phyloP scores from a whole-genome alignment of 2,329 filamentous ascomycete species.

The Trichoderma cornu-damae region DNA sequence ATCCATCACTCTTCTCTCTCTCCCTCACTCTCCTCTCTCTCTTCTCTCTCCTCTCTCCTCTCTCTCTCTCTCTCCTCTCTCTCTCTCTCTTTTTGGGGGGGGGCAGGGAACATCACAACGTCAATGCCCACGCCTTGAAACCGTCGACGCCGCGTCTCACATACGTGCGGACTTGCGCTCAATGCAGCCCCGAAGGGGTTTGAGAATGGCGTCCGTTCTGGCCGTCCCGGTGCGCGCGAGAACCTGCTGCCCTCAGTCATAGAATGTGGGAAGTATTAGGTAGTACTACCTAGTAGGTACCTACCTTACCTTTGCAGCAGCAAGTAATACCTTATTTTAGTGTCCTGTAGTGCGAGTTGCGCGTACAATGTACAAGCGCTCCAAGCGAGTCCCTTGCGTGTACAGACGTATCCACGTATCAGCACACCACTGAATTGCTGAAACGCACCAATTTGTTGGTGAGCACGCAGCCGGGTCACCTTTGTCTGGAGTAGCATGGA shows the following conservation, averaged over 20 bases:
- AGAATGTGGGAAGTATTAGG: too few species aligned
- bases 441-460: constrained; percentile 14
- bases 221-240: neutral
- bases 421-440: constrained; percentile 3
- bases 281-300: neutral
- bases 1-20: neutral
- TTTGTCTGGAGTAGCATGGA: constrained; percentile 11
- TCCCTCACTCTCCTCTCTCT: neutral
- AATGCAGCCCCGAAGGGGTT: neutral
- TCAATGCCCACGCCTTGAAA: constrained; percentile 7
- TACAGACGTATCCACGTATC: neutral
- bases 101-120: too few species aligned
- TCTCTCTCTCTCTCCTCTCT: neutral
- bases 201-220: constrained; percentile 4
- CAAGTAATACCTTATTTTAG: neutral
- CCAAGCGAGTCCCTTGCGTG: neutral
- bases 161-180: neutral
- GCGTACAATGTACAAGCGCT: neutral
- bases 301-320: neutral
- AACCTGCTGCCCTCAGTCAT: too few species aligned
- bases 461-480: constrained; percentile 7
- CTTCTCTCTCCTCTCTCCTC: neutral
- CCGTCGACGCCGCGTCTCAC: constrained; percentile 1
- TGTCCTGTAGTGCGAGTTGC: neutral
- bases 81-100: neutral